phyloP scores from a whole-genome alignment of 768 basidiomycete species.

The Mycena maculata region DNA sequence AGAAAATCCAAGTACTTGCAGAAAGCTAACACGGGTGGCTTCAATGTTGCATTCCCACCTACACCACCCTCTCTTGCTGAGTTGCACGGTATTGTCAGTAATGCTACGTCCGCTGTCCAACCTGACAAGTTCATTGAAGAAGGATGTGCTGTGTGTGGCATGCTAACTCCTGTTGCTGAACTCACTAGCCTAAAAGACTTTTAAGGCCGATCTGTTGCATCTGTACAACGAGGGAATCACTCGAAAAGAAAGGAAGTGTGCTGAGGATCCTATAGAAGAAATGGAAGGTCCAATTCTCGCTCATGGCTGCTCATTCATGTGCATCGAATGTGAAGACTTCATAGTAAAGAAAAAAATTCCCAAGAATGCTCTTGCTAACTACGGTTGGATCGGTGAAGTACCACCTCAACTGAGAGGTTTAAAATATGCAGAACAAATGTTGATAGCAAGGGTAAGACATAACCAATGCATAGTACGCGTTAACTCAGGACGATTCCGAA shows the following conservation, averaged over 20 bases:
- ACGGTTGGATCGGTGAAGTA: constrained; percentile 50
- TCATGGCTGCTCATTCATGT: constrained; percentile 26
- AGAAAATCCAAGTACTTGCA: too few species aligned
- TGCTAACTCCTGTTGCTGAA: too few species aligned
- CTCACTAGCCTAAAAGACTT: too few species aligned
- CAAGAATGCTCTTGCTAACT: constrained; percentile 44
- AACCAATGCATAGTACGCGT: constrained; percentile 46
- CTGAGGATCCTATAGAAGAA: constrained; percentile 9
- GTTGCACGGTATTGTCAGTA: too few species aligned
- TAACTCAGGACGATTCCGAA: constrained; percentile 37
- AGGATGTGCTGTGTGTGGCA: too few species aligned
- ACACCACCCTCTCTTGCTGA: too few species aligned
- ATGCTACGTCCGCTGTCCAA: too few species aligned
- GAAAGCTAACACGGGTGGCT: too few species aligned
- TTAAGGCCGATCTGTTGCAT: too few species aligned
- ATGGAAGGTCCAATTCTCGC: constrained; percentile 35
- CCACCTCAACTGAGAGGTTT: constrained; percentile 42
- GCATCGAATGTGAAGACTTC: constrained; percentile 22
- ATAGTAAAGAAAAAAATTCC: constrained; percentile 37
- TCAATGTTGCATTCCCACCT: too few species aligned
- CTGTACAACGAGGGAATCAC: background rate
- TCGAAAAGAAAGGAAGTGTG: constrained; percentile 17
- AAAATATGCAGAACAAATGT: too few species aligned
- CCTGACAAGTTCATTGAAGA: too few species aligned
- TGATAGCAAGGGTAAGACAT: constrained; percentile 33